Evolutionary conservation across 192 early-diverging fungal genomes (phyloP).

Genomic region (Bifiguratus adelaidae): DNA sequence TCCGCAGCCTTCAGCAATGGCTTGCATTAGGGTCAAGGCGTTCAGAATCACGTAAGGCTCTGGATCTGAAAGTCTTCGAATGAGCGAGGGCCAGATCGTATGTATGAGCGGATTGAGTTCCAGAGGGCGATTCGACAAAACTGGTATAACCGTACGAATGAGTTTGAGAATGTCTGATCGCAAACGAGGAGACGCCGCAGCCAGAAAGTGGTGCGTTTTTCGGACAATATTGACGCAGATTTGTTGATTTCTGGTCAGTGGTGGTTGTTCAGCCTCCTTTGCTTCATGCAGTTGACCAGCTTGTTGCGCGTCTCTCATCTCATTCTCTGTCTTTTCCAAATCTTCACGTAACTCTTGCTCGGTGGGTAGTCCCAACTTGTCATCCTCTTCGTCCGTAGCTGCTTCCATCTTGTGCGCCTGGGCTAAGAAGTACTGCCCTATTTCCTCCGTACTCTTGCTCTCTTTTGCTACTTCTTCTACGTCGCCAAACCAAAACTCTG

Average conservation of each 20-base stretch:
- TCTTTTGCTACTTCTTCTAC: neutral
- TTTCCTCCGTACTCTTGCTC: constrained; percentile 20
- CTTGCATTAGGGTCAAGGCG: constrained; percentile 17
- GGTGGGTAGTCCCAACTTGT: neutral
- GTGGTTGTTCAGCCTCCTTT: neutral
- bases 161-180: constrained; percentile 25
- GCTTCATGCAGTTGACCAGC: neutral
- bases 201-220: constrained; percentile 37
- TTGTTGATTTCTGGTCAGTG: constrained; percentile 23
- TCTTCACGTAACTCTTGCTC: neutral
- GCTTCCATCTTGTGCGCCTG: constrained; percentile 13
- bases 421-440: constrained; percentile 28
- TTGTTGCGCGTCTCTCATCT: neutral
- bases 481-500: neutral
- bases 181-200: constrained; percentile 29
- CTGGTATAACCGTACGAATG: constrained; percentile 19
- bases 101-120: constrained; percentile 36
- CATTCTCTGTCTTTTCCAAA: neutral
- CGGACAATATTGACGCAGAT: constrained; percentile 28
- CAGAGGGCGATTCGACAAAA: constrained; percentile 17
- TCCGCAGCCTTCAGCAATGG: constrained; percentile 22
- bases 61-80: constrained; percentile 20
- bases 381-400: neutral
- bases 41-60: constrained; percentile 22
- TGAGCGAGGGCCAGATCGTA: constrained; percentile 33